Base-by-base conservation (phyloP, 2,329 filamentous ascomycete genomes). In the Ceratocystis eucalypticola region DNA sequence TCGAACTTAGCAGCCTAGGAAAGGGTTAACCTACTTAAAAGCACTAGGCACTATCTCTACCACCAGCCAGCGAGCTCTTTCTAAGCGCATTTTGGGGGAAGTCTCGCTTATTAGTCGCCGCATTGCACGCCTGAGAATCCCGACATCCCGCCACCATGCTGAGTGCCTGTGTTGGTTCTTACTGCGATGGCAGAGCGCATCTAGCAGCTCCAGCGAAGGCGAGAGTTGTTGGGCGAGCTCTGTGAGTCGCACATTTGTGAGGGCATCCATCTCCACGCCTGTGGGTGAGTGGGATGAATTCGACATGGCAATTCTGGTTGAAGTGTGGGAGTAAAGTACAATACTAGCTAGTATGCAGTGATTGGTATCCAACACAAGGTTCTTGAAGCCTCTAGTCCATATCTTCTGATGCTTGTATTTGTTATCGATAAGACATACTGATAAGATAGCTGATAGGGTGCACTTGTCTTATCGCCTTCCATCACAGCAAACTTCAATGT, bases 151-250 rank as follows among this genome's bases (percentile, higher is more conserved):
- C 84, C 89, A 97, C 93, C 93, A 99, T 73, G 85, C 84, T 37
- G 86, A 83, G 69, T 82, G 80, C 66, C 86, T 86, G 75, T 97
- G 93, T 77, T 97, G 93, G 77, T 96, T 97, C 73, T 86, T 87
- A 78, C 96, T 94, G 71, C 91, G 89, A 74, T 90, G 86, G 75
- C 87, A 84, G 71, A 95, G 83, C 70, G 88, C 82, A 72, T 87
- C 80, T 57, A 96, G 83, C 61, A 92, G 76, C 62, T 82, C 74
- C 33, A 77, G 71, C 33, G 80, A 72, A 1, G 78, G 73, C 2
- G 71, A 67, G 55, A 84, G 75, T 30, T 65, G 63, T 30, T 67
- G 20, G 62, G 66, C 33, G 25, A 69, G 61, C n/a, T 67, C 62
- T 30, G 33, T 8, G 17, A 30, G 64, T 37, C 45, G 64, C 3